phyloP scores from a whole-genome alignment of 345 rosid species.

The Populus pruinosa region DNA sequence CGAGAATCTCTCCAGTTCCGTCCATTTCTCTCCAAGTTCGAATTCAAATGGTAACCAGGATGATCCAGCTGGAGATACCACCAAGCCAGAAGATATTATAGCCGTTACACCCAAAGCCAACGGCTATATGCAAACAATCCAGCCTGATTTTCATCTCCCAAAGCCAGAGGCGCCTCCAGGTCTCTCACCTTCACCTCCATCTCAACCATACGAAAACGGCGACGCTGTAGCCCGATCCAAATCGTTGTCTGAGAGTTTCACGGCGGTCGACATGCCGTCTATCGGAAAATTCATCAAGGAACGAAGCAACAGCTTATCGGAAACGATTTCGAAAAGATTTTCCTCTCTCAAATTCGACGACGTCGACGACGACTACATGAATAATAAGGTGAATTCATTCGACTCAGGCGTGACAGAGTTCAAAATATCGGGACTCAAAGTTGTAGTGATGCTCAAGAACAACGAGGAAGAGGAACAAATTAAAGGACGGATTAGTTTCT shows the following conservation, averaged over 20 bases:
- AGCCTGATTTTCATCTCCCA: constrained; percentile 66
- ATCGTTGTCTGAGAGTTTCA: constrained; percentile 30
- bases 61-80: neutral
- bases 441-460: constrained; percentile 53
- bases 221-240: constrained; percentile 17
- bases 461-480: constrained; percentile 30
- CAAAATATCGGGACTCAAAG: constrained; percentile 70
- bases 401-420: constrained; percentile 53
- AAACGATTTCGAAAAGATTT: constrained; percentile 49
- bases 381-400: constrained; percentile 2
- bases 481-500: constrained; percentile 60
- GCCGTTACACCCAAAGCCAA: neutral
- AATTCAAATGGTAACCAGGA: neutral
- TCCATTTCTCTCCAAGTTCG: neutral
- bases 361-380: constrained; percentile 4
- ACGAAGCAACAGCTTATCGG: constrained; percentile 55
- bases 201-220: constrained; percentile 6
- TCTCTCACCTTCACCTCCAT: neutral
- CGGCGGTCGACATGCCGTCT: constrained; percentile 36
- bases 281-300: constrained; percentile 55
- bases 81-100: neutral
- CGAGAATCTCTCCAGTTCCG: neutral
- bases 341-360: constrained; percentile 28
- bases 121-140: constrained; percentile 19
- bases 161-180: constrained; percentile 79